Evolutionary conservation across 148 eudicot species (phyloP).

Genomic region (Nepenthes mirabilis): DNA sequence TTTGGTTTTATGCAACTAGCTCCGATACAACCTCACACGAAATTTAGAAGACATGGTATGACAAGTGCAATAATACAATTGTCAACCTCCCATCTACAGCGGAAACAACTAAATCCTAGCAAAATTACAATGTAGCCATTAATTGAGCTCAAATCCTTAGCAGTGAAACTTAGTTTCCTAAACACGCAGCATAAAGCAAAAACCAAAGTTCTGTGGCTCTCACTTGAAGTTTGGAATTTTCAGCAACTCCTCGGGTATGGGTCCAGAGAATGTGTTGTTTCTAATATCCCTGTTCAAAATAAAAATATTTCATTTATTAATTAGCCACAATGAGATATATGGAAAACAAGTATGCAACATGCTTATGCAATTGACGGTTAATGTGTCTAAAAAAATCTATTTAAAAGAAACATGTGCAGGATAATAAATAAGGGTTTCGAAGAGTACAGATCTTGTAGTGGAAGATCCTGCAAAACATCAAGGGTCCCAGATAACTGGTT

Average conservation of each 20-base stretch:
- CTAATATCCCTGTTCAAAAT: constrained; percentile 36
- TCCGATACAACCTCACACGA: too few species aligned
- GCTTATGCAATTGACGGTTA: too few species aligned
- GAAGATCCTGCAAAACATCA: constrained; percentile 59
- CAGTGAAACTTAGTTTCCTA: not conserved
- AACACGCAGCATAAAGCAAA: constrained; percentile 1
- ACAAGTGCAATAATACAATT: too few species aligned
- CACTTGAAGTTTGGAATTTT: constrained; percentile 47
- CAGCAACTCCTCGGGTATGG: constrained; percentile 43
- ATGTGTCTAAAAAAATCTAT: not conserved
- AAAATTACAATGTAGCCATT: too few species aligned
- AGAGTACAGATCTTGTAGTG: constrained; percentile 44
- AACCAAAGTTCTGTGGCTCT: constrained; percentile 5
- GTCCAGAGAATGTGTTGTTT: constrained; percentile 48
- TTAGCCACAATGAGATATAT: not conserved
- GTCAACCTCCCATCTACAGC: too few species aligned
- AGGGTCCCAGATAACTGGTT: constrained; percentile 62
- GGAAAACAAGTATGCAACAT: not conserved
- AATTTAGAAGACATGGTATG: too few species aligned
- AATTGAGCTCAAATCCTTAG: not conserved
- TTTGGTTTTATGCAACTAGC: too few species aligned
- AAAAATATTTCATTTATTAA: not conserved
- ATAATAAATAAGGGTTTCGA: constrained; percentile 12
- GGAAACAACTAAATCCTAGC: too few species aligned
- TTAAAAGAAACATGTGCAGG: not conserved